Evolutionary conservation across 306 rosid species (phyloP), one percentile per base, ranked within the genome.

Genomic region (Cicer cuneatum): DNA sequence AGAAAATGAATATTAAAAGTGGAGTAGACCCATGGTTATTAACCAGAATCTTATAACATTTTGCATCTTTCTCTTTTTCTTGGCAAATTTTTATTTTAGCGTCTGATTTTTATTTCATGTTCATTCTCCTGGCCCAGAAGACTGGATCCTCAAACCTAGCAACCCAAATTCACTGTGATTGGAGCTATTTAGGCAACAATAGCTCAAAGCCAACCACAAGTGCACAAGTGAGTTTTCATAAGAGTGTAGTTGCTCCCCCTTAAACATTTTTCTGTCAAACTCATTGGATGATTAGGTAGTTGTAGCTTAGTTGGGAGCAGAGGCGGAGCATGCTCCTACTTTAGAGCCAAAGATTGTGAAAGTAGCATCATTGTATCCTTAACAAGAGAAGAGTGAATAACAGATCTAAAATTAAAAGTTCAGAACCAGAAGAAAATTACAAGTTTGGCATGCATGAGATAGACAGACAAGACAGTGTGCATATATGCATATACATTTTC

Each of bases 1-100:
- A 81, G 40, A 80, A 67, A 74, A 15, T 69, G 61, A 80, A 70
- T 66, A 69, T 52, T 57, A 37, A 2, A 45, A 38, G 41, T 41
- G 37, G 77, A 79, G 61, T 7, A 5, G 35, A 74, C 59, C 42
- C 64, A 72, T 45, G 58, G 43, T 13, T 59, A 29, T 54, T 66
- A 9, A 71, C 47, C 35, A 74, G 33, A 49, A 77, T 16, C 63
- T 41, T 6, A 43, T 43, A 49, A 64, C 24, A 74, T 66, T 39
- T 56, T 42, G 38, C 38, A 66, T 35, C 46, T 49, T 52, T 24
- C 41, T 53, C 9, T 43, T 49, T 45, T 37, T 13, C 43, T 61
- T n/a, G 56, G 56, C 1, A 4, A 38, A 10, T 3, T 24, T 69
- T 49, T 21, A 60, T 53, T 65, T 54, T 19, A 41, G n/a, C 6